Conservation (phyloP, 2,329 filamentous ascomycete genomes). For the Epichloe bromicola region DNA sequence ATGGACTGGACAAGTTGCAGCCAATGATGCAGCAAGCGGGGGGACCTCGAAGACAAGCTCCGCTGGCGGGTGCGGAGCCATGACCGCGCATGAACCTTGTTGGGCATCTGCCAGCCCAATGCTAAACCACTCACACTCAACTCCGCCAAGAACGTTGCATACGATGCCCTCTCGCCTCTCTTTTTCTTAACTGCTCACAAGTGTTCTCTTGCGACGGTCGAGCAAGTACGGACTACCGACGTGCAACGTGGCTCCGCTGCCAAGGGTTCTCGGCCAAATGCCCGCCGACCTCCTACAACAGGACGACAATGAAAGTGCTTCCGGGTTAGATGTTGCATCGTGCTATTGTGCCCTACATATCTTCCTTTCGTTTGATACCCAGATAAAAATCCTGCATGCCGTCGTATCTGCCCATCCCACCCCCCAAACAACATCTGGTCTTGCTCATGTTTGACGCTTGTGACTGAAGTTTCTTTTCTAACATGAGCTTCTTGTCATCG, state of each 20-base stretch:
- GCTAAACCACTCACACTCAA: too few relatives aligned
- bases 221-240: constrained; percentile 3
- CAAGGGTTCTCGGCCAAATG: background rate
- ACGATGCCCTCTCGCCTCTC: background rate
- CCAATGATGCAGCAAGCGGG: constrained; percentile 5
- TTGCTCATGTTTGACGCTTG: too few relatives aligned
- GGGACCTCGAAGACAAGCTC: background rate
- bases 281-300: too few relatives aligned
- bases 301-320: background rate
- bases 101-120: constrained; percentile 1
- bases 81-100: background rate
- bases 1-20: constrained; percentile 5
- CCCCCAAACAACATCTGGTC: too few relatives aligned
- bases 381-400: too few relatives aligned
- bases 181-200: background rate
- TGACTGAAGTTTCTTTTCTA: too few relatives aligned
- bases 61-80: constrained; percentile 4
- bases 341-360: background rate
- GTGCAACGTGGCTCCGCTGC: constrained; percentile 24
- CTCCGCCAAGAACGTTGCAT: background rate
- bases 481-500: too few relatives aligned
- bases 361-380: too few relatives aligned
- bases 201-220: background rate
- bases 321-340: background rate
- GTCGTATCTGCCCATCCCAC: too few relatives aligned